A percentile compares a stretch with the other conserved stretches of the same genome.
Conservation (phyloP, 2,329 filamentous ascomycete genomes). For the Trichophaea hybrida region DNA sequence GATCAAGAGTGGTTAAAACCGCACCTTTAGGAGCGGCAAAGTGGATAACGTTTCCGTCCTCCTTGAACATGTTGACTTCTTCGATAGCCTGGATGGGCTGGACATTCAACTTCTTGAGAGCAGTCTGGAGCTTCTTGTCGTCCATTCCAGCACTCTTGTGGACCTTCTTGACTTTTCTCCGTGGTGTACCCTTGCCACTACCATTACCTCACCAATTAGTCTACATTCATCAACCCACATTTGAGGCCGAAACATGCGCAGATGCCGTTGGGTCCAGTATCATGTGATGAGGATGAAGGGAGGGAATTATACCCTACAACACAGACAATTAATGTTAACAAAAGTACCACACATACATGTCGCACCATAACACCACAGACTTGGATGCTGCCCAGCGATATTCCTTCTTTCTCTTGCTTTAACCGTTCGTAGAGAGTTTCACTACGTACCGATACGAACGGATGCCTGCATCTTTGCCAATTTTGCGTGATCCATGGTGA, state of each 20-base stretch:
- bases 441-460: conserved; percentile 46
- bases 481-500: conserved; percentile 46
- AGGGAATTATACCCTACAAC: background rate
- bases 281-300: background rate
- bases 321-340: background rate
- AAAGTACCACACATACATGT: background rate
- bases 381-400: background rate
- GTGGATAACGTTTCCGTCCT: conserved; percentile 98
- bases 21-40: conserved; percentile 94
- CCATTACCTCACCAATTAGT: background rate
- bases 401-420: background rate
- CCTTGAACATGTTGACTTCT: conserved; percentile 99
- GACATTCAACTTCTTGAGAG: conserved; percentile 98
- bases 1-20: conserved; percentile 29
- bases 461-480: conserved; percentile 48
- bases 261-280: background rate
- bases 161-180: conserved; percentile 96
- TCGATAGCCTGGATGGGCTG: conserved; percentile 99
- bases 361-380: background rate
- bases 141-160: conserved; percentile 85
- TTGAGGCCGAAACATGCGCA: background rate
- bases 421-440: background rate
- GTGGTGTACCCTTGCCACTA: conserved; percentile 93
- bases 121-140: conserved; percentile 98
- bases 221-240: background rate